These are phyloP conservation scores for Rhododendron molle DNA, from an alignment of 148 eudicot genomes.

Conservation along the genomic window DNA sequence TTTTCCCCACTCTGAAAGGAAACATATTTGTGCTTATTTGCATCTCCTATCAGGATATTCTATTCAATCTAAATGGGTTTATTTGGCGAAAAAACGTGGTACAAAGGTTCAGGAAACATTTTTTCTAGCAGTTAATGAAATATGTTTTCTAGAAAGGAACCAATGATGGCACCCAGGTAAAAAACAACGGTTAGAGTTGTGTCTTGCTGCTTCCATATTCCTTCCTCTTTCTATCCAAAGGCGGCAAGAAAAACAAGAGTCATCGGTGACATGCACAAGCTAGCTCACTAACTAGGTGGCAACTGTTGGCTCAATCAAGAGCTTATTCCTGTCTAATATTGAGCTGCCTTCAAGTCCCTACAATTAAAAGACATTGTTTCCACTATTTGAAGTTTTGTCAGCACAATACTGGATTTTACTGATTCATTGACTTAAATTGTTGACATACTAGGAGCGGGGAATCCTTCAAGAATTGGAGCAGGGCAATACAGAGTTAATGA, in stretches of 20 bases:
- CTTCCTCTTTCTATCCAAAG: background rate
- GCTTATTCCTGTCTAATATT: background rate
- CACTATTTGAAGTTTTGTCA: background rate
- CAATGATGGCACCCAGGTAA: background rate
- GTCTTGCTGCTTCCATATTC: background rate
- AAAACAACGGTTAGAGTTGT: background rate
- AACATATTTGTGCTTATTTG: background rate
- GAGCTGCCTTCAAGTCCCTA: background rate
- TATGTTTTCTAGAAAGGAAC: background rate
- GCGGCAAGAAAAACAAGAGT: background rate
- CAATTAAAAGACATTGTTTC: background rate
- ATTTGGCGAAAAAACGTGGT: background rate
- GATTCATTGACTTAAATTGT: background rate
- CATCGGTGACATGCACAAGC: background rate
- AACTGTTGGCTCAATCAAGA: background rate
- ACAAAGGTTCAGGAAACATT: background rate
- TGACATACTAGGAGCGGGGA: slow-evolving; percentile 48
- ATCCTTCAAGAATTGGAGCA: slow-evolving; percentile 48
- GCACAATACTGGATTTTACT: background rate
- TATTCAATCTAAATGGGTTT: background rate
- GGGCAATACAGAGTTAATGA: slow-evolving; percentile 19
- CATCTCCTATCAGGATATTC: background rate
- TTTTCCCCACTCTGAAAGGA: background rate
- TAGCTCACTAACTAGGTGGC: background rate
- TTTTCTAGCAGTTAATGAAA: background rate